phyloP scores from a whole-genome alignment of 495 filamentous ascomycete species.

The Trichoderma asperelloides region DNA sequence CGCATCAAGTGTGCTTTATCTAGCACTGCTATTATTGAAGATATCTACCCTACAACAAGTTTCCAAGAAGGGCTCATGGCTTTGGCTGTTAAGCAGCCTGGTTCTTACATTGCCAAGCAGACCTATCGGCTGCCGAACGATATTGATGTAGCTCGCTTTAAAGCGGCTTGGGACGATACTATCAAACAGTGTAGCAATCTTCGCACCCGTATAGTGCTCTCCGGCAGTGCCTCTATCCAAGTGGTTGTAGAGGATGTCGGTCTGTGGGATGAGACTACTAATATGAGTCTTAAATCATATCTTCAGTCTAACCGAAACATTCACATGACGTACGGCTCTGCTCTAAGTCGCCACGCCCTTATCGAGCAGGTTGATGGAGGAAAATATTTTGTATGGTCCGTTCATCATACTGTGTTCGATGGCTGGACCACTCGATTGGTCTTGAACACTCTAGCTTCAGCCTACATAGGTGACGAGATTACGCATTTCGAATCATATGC shows the following conservation, averaged over 20 bases:
- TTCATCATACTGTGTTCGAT: slow-evolving; percentile 5
- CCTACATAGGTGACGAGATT: neutral
- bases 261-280: neutral
- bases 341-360: neutral
- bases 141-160: slow-evolving; percentile 35
- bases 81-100: slow-evolving; percentile 29
- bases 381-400: slow-evolving; percentile 13
- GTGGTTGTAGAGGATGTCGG: slow-evolving; percentile 15
- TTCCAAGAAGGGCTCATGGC: slow-evolving; percentile 46
- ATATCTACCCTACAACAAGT: slow-evolving; percentile 39
- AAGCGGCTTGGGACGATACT: slow-evolving; percentile 41
- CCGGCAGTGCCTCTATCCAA: slow-evolving; percentile 15
- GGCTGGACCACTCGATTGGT: slow-evolving; percentile 3
- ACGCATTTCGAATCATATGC: neutral
- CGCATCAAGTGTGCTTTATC: neutral
- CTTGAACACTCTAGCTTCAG: neutral
- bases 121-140: slow-evolving; percentile 32
- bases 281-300: neutral
- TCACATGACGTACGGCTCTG: neutral
- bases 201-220: slow-evolving; percentile 39
- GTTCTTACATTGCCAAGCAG: slow-evolving; percentile 33
- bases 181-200: slow-evolving; percentile 52
- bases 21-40: neutral
- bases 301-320: neutral
- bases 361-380: slow-evolving; percentile 9